Base-by-base conservation (phyloP, 306 rosid genomes). In the Inga leiocalycina region DNA sequence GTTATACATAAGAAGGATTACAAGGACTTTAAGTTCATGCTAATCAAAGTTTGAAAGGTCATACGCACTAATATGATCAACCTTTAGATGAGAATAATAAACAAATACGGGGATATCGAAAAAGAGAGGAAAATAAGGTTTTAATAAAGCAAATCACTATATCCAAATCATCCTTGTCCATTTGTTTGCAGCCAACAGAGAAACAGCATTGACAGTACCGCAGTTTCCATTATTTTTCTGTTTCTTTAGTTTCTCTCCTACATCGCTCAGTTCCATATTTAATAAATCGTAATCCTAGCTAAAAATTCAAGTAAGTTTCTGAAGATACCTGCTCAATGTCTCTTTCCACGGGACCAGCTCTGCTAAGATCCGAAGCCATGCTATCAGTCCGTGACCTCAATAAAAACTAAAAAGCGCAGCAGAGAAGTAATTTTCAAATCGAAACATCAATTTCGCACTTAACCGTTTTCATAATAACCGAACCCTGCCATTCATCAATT, bases 301-400 rank as follows among this genome's bases (percentile, higher is more conserved):
- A 85, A n/a, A 65, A 37, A 8, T 35, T 79, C 66, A 45, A 70
- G 30, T 30, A 15, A 83, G 66, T 43, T 44, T 15, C n/a, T 57
- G 75, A 61, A 32, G 10, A 79, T 85, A 91, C 97, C 97, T 93
- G 96, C 83, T 93, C 97, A 73, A 80, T 82, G 81, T 93, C 98
- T 84, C 98, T 90, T 86, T 91, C 96, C 45, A 85, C 89, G 4
- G 91, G 77, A 56, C 98, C 94, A 84, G 88, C 79, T 91, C 93
- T 91, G 80, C 84, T 93, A 74, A 82, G 94, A 91, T 91, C 94
- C 85, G 92, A 88, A 90, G 88, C 82, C 92, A 89, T 91, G 86
- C 92, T 86, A 79, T 91, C 93, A 37, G 88, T 86, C 85, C 89
- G 76, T 77, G 92, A 93, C 89, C 85, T 90, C 82, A 75, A 77